Conservation (phyloP, 1,284 basidiomycete genomes). For the Ustilago cynodontis region DNA sequence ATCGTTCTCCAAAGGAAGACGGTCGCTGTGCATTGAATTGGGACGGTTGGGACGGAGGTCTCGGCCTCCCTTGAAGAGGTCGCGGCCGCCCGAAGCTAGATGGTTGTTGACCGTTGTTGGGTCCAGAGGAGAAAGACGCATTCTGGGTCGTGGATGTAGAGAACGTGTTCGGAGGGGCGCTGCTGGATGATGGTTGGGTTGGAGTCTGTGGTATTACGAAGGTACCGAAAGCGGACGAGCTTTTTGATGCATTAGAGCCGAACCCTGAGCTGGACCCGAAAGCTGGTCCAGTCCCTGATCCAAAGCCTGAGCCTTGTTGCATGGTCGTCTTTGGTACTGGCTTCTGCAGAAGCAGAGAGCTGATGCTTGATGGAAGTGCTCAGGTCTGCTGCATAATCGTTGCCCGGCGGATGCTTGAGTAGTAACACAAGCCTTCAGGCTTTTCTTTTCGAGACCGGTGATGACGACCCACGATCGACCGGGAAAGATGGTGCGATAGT, state of each 20-base stretch:
- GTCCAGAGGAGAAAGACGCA: not conserved
- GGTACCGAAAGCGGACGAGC: slow-evolving; percentile 14
- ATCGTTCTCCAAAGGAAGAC: slow-evolving; percentile 11
- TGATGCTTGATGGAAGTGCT: not conserved
- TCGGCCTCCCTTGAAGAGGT: slow-evolving; percentile 10
- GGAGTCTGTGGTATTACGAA: slow-evolving; percentile 22
- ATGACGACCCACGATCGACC: too few relatives aligned
- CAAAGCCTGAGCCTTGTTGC: slow-evolving; percentile 24
- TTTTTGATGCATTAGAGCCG: not conserved
- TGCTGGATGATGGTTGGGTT: slow-evolving; percentile 23
- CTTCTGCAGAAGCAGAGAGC: slow-evolving; percentile 7
- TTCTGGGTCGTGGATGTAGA: slow-evolving; percentile 21
- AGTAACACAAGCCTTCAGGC: too few relatives aligned
- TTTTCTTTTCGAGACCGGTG: too few relatives aligned
- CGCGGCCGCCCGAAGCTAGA: slow-evolving; percentile 19
- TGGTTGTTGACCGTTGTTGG: slow-evolving; percentile 20
- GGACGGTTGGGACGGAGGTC: slow-evolving; percentile 23
- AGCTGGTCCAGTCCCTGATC: not conserved
- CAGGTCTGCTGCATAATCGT: not conserved
- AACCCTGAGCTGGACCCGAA: slow-evolving; percentile 1
- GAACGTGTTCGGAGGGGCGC: slow-evolving; percentile 39
- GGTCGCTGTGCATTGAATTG: slow-evolving; percentile 18
- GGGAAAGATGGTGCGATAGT: too few relatives aligned
- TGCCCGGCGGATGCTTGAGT: too few relatives aligned
- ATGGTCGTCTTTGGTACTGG: not conserved